Evolutionary conservation across 2,329 filamentous ascomycete genomes (phyloP), one percentile per base, ranked within the genome.

Genomic region (Aspergillus fumigatiaffinis): DNA sequence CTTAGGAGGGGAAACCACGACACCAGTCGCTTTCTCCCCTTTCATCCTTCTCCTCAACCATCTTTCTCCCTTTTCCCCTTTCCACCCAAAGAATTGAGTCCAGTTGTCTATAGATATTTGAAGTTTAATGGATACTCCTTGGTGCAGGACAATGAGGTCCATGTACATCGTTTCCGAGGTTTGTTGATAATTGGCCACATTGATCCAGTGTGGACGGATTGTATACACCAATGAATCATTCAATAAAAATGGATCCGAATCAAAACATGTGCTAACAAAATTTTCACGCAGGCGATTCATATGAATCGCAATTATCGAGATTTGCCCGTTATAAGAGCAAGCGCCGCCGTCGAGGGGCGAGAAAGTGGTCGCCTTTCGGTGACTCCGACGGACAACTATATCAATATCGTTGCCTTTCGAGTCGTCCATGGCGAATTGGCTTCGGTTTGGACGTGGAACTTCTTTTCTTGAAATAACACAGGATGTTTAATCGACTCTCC

Each of bases 401-500:
- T 17, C 25, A 47, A 25, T 14, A 23, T 23, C 23, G 21, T 26
- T 12, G 2, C 26, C 21, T 47, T 47, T 25, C 14, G 12, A 25
- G 23, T 23, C 10, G 12, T 7, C 21, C 12, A 47, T 21, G 23
- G 12, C 12, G 23, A 17, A 26, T 25, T 21, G 21, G 23, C 23
- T 10, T 26, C 20, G 0, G 21, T 23, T 38, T 17, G 12, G 20
- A 26, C 9, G 20, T 47, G 44, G 21, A 26, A 47, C 23, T n/a
- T 32, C 42, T 14, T 41, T 32, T 20, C 23, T 17, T 23, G n/a
- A 23, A 32, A 38, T 28, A 55, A 8, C n/a, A n/a, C n/a, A 52
- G n/a, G 46, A 47, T 50, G 53, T 48, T 47, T 42, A 23, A 46
- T 54, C 46, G 32, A 52, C 29, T 47, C 29, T 41, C 50, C 26